Base-by-base conservation (phyloP, 106 monocot genomes). In the Ottelia alismoides region DNA sequence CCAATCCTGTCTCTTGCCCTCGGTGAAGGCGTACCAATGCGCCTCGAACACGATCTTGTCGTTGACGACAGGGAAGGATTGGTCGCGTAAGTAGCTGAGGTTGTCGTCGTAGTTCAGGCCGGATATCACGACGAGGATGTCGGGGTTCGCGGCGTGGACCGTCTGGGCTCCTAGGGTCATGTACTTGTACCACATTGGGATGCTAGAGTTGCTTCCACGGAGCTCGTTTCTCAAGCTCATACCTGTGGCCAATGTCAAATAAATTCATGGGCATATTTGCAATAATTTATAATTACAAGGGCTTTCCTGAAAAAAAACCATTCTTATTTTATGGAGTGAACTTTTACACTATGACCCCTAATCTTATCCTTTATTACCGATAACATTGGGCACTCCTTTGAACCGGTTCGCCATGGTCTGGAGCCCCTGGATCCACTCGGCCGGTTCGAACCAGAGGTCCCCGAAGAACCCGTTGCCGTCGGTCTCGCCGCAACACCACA, bases 391-490 rank as follows among this genome's bases (percentile, higher is more conserved):
- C n/a, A n/a, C 30, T 10, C 12, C 19, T n/a, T 20, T 61, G 22
- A 57, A 76, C 17, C 74, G 29, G 3, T 18, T 26, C 23, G 79
- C 79, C 11, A 79, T 74, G 16, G 47, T 23, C 18, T 53, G 40
- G 47, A 79, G 25, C 0, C 79, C 79, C 0, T 29, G 44, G 5
- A 79, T 25, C 79, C 79, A 79, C 17, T 74, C 70, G 9, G 65
- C 70, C 1, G 53, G 30, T n/a, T 79, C 70, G 27, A 79, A 79
- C 25, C 58, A 70, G 50, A 23, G 7, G 58, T 79, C 74, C 28
- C 79, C 79, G 23, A 74, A 79, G 70, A 74, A 79, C 0, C 79
- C 74, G 19, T 79, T 79, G 18, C 79, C 79, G n/a, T n/a, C n/a
- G 2, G 74, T 49, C 1, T 26, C 26, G 1, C 51, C 58, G 57